Percentiles rank a stretch among this genome's conserved stretches.
phyloP scores from a whole-genome alignment of 2,329 filamentous ascomycete genomes.

The Ophiostoma novo-ulmi region DNA sequence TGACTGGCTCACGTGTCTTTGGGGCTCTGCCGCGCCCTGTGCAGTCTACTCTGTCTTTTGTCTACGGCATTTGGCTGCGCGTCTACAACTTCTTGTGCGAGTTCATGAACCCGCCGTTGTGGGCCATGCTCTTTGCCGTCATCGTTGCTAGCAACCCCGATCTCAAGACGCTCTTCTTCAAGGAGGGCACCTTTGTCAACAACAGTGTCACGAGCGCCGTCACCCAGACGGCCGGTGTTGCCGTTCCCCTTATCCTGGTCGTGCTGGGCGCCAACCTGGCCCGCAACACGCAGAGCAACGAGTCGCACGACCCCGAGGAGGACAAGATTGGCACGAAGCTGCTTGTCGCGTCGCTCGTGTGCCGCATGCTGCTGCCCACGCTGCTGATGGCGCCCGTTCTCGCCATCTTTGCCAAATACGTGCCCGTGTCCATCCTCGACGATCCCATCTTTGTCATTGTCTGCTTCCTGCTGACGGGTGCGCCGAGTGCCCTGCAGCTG shows the following conservation, averaged over 20 bases:
- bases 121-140: slow-evolving; percentile 92
- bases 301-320: slow-evolving; percentile 65
- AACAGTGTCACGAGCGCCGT: slow-evolving; percentile 91
- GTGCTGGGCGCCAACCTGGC: slow-evolving; percentile 93
- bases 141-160: slow-evolving; percentile 80
- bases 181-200: slow-evolving; percentile 79
- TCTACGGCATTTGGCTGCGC: slow-evolving; percentile 38
- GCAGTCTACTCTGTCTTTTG: slow-evolving; percentile 35
- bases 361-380: slow-evolving; percentile 88
- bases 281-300: slow-evolving; percentile 74
- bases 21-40: slow-evolving; percentile 41
- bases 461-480: slow-evolving; percentile 91
- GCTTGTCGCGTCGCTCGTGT: slow-evolving; percentile 76
- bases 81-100: slow-evolving; percentile 65
- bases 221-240: slow-evolving; percentile 78
- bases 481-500: slow-evolving; percentile 86
- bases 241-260: slow-evolving; percentile 90
- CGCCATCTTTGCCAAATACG: slow-evolving; percentile 80
- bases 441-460: slow-evolving; percentile 98
- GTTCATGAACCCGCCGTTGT: slow-evolving; percentile 97
- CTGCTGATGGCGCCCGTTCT: slow-evolving; percentile 87
- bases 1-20: slow-evolving; percentile 31
- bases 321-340: slow-evolving; percentile 64
- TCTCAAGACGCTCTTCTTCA: slow-evolving; percentile 82
- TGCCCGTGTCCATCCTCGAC: slow-evolving; percentile 88